These are phyloP conservation scores for Nakazawaea siamensis DNA, from an alignment of 805 yeast species.

Conservation along the genomic window DNA sequence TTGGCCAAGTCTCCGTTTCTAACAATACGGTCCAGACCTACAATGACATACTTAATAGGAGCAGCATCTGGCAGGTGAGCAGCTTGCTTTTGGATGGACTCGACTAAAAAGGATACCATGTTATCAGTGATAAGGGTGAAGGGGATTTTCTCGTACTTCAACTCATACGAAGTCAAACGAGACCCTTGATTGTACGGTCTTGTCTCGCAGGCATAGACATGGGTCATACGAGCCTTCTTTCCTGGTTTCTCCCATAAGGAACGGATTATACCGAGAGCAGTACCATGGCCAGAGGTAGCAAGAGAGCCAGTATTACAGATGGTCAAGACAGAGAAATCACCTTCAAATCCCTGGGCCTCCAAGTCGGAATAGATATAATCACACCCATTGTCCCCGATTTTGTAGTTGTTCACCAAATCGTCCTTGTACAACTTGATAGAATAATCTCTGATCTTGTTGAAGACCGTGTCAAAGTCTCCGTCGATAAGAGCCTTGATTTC, in stretches of 20 bases:
- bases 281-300: conserved; percentile 97
- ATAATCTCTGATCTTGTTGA: conserved; percentile 30
- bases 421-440: conserved; percentile 55
- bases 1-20: conserved; percentile 93
- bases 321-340: conserved; percentile 76
- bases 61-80: conserved; percentile 24
- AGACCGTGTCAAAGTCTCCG: conserved; percentile 15
- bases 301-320: conserved; percentile 95
- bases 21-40: conserved; percentile 94
- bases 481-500: conserved; percentile 33
- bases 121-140: conserved; percentile 85
- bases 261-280: conserved; percentile 89
- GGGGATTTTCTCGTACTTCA: conserved; percentile 80
- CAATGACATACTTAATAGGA: conserved; percentile 83
- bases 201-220: conserved; percentile 85
- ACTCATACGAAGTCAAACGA: conserved; percentile 83
- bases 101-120: conserved; percentile 76
- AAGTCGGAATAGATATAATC: conserved; percentile 47
- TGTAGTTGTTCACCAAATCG: conserved; percentile 70
- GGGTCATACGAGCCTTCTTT: conserved; percentile 43
- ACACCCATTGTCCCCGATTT: conserved; percentile 77
- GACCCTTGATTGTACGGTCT: conserved; percentile 98
- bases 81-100: conserved; percentile 25
- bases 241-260: conserved; percentile 38
- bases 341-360: conserved; percentile 38